Percentiles rank a stretch among this genome's conserved stretches.
phyloP scores from a whole-genome alignment of 352 stramenopile species.

The Peronosclerospora sorghi region DNA sequence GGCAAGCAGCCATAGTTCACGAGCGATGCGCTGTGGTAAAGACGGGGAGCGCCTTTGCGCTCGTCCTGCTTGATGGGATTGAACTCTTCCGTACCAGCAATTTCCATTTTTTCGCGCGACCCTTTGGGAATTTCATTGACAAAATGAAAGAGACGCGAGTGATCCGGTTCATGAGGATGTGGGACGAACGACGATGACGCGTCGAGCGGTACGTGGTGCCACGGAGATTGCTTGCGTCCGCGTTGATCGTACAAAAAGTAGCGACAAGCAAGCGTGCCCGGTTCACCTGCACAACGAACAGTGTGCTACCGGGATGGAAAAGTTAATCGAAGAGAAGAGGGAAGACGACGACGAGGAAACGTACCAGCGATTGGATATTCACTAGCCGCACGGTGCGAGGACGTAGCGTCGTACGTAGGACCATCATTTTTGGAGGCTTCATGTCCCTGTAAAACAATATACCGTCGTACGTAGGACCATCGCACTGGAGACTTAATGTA shows the following conservation, averaged over 20 bases:
- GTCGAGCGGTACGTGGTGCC: constrained; percentile 89
- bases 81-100: constrained; percentile 81
- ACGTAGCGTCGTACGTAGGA: constrained; percentile 7
- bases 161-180: constrained; percentile 25
- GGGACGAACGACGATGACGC: constrained; percentile 15
- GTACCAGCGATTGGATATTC: constrained; percentile 6
- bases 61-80: constrained; percentile 97
- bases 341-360: not conserved
- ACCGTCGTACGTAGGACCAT: constrained; percentile 2
- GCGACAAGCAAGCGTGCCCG: constrained; percentile 59
- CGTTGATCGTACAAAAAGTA: constrained; percentile 76
- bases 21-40: constrained; percentile 79
- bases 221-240: constrained; percentile 80
- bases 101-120: constrained; percentile 89
- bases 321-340: not conserved
- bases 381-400: constrained; percentile 6
- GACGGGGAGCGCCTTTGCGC: constrained; percentile 93
- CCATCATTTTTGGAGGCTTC: constrained; percentile 7
- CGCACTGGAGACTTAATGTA: not conserved
- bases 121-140: constrained; percentile 90
- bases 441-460: not conserved
- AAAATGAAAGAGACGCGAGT: constrained; percentile 79
- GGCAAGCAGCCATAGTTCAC: constrained; percentile 98
- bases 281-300: constrained; percentile 45
- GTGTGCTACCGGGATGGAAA: constrained; percentile 32